These are phyloP conservation scores for Balansia obtecta DNA, from an alignment of 2,329 filamentous ascomycete species.

Conservation along the genomic window DNA sequence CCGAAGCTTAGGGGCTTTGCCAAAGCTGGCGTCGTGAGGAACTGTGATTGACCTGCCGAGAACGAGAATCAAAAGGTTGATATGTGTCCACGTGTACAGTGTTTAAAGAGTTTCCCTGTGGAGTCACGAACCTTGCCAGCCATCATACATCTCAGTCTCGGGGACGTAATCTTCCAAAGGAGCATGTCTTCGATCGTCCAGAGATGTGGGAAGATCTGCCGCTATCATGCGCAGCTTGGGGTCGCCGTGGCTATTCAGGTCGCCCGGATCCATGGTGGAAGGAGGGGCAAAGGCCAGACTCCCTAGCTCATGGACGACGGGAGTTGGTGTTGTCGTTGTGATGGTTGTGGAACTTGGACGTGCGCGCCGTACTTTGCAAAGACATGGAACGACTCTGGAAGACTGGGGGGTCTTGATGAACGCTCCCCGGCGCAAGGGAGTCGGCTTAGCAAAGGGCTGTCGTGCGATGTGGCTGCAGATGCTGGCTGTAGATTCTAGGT, in stretches of 20 bases:
- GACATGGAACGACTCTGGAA: background rate
- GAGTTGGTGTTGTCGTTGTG: constrained; percentile 5
- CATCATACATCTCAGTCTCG: constrained; percentile 97
- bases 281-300: constrained; percentile 24
- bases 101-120: background rate
- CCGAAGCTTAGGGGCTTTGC: constrained; percentile 74
- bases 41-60: constrained; percentile 76
- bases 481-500: too few relatives aligned
- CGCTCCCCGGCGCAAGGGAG: background rate
- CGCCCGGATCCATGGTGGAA: constrained; percentile 46
- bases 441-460: background rate
- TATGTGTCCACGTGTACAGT: background rate
- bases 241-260: constrained; percentile 27
- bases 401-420: background rate
- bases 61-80: constrained; percentile 12
- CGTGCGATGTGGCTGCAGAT: constrained; percentile 1
- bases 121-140: constrained; percentile 67
- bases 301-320: constrained; percentile 21
- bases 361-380: background rate
- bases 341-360: background rate
- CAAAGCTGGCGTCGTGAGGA: constrained; percentile 73
- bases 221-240: constrained; percentile 49
- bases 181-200: constrained; percentile 72
- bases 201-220: constrained; percentile 74
- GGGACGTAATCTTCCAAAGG: constrained; percentile 49